Evolutionary conservation across 164 flowering plant genomes (phyloP), one percentile per base, ranked within the genome.

Genomic region (Chimonanthus salicifolius): DNA sequence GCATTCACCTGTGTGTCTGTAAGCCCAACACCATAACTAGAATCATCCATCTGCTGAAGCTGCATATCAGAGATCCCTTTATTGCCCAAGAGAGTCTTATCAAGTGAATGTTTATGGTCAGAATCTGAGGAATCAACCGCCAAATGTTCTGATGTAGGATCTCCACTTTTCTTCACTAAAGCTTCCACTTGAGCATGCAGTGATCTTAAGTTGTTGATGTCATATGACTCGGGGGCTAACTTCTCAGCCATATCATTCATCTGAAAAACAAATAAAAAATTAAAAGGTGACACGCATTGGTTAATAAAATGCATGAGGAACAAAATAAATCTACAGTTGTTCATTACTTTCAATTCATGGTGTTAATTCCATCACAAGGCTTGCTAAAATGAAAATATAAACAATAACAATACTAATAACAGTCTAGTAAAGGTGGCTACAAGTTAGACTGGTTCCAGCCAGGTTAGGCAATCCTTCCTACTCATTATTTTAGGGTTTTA

Each of bases 191-290:
- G 84, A 63, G 75, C 46, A n/a, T 84, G 78, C 70, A 89, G 73
- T 47, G 81, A 62, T 79, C 79, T 86, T 16, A 87, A 79, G 49
- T 79, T 69, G 70, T 82, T 89, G 65, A 76, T 78, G 15, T 84
- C 88, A 48, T 72, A 73, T 46, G 81, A 80, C 44, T 89, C 97
- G 58, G 90, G 84, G 45, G 97, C 87, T 77, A 92, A 44, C 68
- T 87, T 86, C 64, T 83, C 85, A 3, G 74, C 67, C 58, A 89
- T 77, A 21, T 84, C 90, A 76, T 84, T 89, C 82, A 92, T 69
- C 97, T 94, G 85, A 71, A 78, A 47, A 43, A 77, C 20, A 73
- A 58, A 44, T 45, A 45, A 66, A 66, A 44, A 44, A 33, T 33
- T 33, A 33, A 33, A 33, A 33, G 33, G 33, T 33, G 33, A 33